phyloP scores from a whole-genome alignment of 805 yeast species.

The Candida mattraensis region DNA sequence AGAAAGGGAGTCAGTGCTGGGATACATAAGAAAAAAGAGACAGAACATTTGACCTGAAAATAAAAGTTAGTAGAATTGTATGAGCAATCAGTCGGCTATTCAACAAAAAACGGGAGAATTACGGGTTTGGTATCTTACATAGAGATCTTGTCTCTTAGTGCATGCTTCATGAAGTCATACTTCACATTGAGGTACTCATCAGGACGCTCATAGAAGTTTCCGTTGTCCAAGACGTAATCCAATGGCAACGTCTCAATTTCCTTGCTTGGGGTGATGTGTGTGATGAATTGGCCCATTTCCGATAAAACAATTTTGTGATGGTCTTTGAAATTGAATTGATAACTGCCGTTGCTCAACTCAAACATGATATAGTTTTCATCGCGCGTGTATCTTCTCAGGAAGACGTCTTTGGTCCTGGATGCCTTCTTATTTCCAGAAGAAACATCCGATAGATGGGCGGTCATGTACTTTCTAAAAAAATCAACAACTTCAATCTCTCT shows the following conservation, averaged over 20 bases:
- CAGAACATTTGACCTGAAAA: no score
- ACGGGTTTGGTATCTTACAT: no score
- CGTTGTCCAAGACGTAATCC: constrained; percentile 45
- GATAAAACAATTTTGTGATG: constrained; percentile 87
- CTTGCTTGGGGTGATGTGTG: constrained; percentile 79
- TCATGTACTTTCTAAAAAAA: constrained; percentile 90
- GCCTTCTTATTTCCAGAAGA: constrained; percentile 55
- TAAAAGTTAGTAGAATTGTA: constrained; percentile 4
- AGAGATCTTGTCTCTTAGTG: constrained; percentile 45
- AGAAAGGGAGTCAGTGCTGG: no score
- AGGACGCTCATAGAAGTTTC: constrained; percentile 42
- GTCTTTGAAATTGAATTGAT: constrained; percentile 94
- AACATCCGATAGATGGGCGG: constrained; percentile 79
- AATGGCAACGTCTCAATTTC: constrained; percentile 66
- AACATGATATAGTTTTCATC: constrained; percentile 83
- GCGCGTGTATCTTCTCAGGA: constrained; percentile 80
- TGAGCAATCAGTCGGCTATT: constrained; percentile 7
- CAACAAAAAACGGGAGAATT: constrained; percentile 4
- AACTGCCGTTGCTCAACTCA: constrained; percentile 86
- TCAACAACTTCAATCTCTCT: constrained; percentile 83
- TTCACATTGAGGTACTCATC: constrained; percentile 48
- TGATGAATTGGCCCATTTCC: constrained; percentile 70
- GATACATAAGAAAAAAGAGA: no score
- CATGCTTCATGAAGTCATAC: constrained; percentile 61
- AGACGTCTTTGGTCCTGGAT: constrained; percentile 60